Evolutionary conservation across 192 early-diverging fungal species (phyloP).

Genomic region (Spinellus fusiger): DNA sequence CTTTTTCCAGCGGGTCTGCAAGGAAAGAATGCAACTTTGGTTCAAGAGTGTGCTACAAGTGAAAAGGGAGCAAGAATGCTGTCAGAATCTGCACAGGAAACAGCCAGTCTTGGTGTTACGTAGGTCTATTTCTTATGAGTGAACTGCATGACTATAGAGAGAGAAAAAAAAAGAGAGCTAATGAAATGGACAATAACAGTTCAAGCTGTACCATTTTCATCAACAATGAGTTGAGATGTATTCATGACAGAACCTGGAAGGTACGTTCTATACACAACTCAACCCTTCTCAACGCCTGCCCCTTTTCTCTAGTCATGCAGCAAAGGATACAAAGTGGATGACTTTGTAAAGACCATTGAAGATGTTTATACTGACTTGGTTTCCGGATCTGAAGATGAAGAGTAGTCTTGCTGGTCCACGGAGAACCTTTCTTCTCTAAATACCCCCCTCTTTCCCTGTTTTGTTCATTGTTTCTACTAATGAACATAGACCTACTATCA

Average conservation of each 20-base stretch:
- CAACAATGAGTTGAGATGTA: slow-evolving; percentile 49
- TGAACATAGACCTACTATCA: not conserved
- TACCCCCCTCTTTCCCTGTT: no score
- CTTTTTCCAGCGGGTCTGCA: not conserved
- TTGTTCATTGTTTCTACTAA: not conserved
- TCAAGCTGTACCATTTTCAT: slow-evolving; percentile 58
- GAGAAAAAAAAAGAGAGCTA: not conserved
- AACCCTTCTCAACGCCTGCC: not conserved
- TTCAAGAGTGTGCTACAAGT: slow-evolving; percentile 31
- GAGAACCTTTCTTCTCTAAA: no score
- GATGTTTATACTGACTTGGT: slow-evolving; percentile 7
- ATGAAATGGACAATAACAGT: not conserved
- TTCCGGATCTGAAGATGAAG: not conserved
- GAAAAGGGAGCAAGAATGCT: slow-evolving; percentile 38
- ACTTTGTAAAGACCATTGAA: slow-evolving; percentile 36
- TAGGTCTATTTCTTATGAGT: not conserved
- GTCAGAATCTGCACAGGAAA: slow-evolving; percentile 40
- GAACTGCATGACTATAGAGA: not conserved
- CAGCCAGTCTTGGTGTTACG: slow-evolving; percentile 35
- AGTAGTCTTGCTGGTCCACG: not conserved
- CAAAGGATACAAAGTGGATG: slow-evolving; percentile 22
- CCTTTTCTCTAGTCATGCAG: slow-evolving; percentile 21
- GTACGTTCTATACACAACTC: slow-evolving; percentile 22
- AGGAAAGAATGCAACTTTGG: slow-evolving; percentile 32
- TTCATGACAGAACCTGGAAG: slow-evolving; percentile 51